phyloP scores from a whole-genome alignment of 352 stramenopile genomes.

The Phytophthora lateralis region DNA sequence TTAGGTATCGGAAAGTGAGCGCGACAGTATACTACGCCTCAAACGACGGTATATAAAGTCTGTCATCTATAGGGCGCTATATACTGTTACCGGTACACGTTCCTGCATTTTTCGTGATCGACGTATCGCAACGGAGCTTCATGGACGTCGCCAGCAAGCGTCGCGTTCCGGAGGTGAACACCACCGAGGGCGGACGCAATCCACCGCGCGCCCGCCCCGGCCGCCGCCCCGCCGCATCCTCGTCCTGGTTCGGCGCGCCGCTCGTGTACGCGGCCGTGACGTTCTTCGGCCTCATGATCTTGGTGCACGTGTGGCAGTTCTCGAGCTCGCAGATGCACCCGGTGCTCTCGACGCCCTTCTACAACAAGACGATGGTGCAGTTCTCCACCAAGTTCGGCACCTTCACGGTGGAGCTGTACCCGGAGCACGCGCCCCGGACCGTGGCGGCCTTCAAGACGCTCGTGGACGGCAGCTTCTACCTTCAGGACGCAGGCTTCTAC shows the following conservation, averaged over 20 bases:
- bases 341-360: slow-evolving; percentile 64
- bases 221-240: slow-evolving; percentile 11
- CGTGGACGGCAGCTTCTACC: slow-evolving; percentile 68
- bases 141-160: slow-evolving; percentile 41
- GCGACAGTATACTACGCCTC: no score
- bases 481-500: slow-evolving; percentile 81
- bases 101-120: neutral
- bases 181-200: slow-evolving; percentile 13
- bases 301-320: slow-evolving; percentile 73
- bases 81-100: neutral
- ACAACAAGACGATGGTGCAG: slow-evolving; percentile 85
- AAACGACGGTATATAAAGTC: no score
- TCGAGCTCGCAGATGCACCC: slow-evolving; percentile 44
- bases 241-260: slow-evolving; percentile 48
- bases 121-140: neutral
- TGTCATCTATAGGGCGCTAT: neutral
- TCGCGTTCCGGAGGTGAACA: slow-evolving; percentile 29
- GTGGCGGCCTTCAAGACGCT: slow-evolving; percentile 77
- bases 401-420: slow-evolving; percentile 83
- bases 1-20: no score
- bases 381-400: slow-evolving; percentile 78
- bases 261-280: slow-evolving; percentile 47
- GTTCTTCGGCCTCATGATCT: slow-evolving; percentile 63
- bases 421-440: slow-evolving; percentile 76
- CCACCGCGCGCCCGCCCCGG: slow-evolving; percentile 8